These are phyloP conservation scores for Nephelium lappaceum DNA, from an alignment of 345 rosid species.

Conservation along the genomic window DNA sequence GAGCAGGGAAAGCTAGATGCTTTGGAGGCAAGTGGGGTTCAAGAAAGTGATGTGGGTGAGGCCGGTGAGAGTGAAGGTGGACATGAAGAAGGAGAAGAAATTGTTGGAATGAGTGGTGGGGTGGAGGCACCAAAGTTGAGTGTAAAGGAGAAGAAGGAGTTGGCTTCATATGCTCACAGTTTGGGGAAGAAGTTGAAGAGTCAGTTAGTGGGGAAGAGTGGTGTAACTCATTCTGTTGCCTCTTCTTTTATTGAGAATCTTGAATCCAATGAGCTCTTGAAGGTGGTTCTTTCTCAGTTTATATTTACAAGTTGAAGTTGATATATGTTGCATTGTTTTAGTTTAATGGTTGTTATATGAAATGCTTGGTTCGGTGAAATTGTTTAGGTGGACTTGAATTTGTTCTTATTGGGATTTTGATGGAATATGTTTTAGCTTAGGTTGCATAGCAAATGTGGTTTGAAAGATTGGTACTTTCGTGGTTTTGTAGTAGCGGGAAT, in stretches of 20 bases:
- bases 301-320: background rate
- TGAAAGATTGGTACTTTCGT: no score
- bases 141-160: constrained; percentile 46
- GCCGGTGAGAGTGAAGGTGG: background rate
- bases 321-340: background rate
- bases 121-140: constrained; percentile 35
- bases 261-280: constrained; percentile 45
- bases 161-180: constrained; percentile 42
- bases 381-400: no score
- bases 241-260: constrained; percentile 39
- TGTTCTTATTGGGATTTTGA: no score
- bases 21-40: constrained; percentile 4
- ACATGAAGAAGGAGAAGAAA: background rate
- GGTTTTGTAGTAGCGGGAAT: no score
- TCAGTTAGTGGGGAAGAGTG: constrained; percentile 43
- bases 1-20: background rate
- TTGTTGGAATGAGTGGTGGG: background rate
- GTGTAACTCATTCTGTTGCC: constrained; percentile 35
- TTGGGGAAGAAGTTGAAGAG: constrained; percentile 40
- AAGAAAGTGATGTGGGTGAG: background rate
- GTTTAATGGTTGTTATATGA: background rate
- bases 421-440: no score
- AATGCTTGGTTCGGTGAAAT: no score
- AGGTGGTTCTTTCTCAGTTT: constrained; percentile 21
- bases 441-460: no score